Evolutionary conservation across 2,329 filamentous ascomycete genomes (phyloP).

Genomic region (Sporothrix mexicana): DNA sequence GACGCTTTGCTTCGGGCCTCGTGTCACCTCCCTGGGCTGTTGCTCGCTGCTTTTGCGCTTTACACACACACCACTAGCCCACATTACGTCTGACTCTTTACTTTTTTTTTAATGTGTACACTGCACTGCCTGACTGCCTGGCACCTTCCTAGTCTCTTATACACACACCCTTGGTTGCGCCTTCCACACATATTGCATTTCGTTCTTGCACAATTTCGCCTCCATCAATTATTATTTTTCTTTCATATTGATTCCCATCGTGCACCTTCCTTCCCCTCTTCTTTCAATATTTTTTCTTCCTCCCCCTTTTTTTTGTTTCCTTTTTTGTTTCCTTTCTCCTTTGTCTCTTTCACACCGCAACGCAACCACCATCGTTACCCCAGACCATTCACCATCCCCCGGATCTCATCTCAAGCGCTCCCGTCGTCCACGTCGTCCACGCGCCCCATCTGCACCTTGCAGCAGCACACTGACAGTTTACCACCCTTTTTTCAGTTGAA

Average conservation of each 20-base stretch:
- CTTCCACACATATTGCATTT: slow-evolving; percentile 22
- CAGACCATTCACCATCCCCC: not conserved
- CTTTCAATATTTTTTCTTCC: not conserved
- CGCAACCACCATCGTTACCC: not conserved
- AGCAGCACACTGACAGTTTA: slow-evolving; percentile 25
- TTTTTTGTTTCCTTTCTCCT: not conserved
- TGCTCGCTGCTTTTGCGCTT: slow-evolving; percentile 5
- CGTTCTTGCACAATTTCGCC: slow-evolving; percentile 22
- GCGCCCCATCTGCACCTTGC: slow-evolving; percentile 15
- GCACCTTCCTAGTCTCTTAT: not conserved
- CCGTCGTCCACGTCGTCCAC: not conserved
- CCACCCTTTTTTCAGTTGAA: slow-evolving; percentile 14
- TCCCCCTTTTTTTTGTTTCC: not conserved
- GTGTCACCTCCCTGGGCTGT: slow-evolving; percentile 22
- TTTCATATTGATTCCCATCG: slow-evolving; percentile 19
- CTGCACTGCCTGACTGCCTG: not conserved
- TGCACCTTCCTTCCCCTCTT: not conserved
- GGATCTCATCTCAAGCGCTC: not conserved
- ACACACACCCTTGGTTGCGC: slow-evolving; percentile 20
- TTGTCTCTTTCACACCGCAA: not conserved
- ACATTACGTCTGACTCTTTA: not conserved
- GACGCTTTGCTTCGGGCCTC: slow-evolving; percentile 33
- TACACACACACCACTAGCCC: slow-evolving; percentile 10
- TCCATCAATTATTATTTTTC: not conserved
- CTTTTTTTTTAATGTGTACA: not conserved